A percentile compares a stretch with the other conserved stretches of the same genome.
Conservation (phyloP, 257 asterid genomes). For the Cordia subcordata region DNA sequence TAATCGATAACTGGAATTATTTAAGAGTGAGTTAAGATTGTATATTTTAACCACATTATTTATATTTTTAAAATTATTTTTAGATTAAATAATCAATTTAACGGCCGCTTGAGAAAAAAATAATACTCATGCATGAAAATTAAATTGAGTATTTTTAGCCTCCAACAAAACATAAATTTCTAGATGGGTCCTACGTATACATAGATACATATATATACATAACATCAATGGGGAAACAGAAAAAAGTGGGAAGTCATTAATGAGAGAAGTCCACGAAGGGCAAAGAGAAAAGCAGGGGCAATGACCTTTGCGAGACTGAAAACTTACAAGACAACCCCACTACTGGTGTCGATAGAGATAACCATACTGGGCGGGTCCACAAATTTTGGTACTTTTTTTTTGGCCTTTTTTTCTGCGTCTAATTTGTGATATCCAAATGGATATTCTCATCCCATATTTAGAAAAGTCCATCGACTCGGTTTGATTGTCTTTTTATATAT, state of each 20-base stretch:
- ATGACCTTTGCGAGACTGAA: constrained; percentile 11
- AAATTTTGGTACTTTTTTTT: constrained; percentile 10
- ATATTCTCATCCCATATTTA: constrained; percentile 25
- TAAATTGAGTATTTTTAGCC: no score
- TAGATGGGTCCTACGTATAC: no score
- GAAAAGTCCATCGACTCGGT: background rate
- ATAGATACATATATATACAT: no score
- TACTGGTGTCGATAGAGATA: constrained; percentile 14
- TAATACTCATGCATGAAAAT: no score
- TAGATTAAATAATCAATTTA: no score
- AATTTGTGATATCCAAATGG: constrained; percentile 22
- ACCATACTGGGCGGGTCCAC: constrained; percentile 25
- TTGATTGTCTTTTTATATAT: no score
- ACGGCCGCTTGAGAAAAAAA: no score
- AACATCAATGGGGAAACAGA: background rate
- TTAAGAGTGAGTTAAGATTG: no score
- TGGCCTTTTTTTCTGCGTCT: constrained; percentile 11
- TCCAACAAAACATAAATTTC: no score
- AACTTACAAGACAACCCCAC: constrained; percentile 12
- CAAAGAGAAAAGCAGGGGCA: constrained; percentile 11
- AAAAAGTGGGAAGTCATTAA: background rate
- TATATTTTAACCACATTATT: no score
- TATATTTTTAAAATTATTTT: no score
- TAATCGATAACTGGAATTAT: no score
- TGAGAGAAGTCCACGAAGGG: background rate